These are phyloP conservation scores for Smithsoniella earleae DNA, from an alignment of 163 green algal species.

Conservation along the genomic window DNA sequence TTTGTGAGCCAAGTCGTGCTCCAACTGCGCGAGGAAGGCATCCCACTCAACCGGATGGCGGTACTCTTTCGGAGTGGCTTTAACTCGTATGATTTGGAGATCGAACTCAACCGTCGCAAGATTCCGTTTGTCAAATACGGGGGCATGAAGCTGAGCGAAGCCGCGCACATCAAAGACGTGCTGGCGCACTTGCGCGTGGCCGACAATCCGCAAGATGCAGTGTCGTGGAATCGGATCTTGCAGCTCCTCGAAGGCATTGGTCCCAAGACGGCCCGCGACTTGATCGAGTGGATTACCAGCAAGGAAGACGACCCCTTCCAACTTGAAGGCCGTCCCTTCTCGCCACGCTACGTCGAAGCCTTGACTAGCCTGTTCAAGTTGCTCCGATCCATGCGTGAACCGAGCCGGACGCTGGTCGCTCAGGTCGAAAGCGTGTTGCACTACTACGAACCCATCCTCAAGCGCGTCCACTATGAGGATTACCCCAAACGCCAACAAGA, in stretches of 20 bases:
- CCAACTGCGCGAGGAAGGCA: slow-evolving; percentile 31
- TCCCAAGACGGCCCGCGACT: no score
- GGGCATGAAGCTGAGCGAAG: slow-evolving; percentile 46
- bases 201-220: slow-evolving; percentile 43
- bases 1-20: slow-evolving; percentile 12
- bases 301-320: no score
- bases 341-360: no score
- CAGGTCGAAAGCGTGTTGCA: no score
- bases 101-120: slow-evolving; percentile 36
- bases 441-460: no score
- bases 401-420: no score
- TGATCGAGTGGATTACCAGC: no score
- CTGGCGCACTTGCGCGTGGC: slow-evolving; percentile 58
- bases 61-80: slow-evolving; percentile 54
- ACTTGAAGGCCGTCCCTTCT: no score
- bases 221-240: slow-evolving; percentile 39
- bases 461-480: no score
- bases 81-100: slow-evolving; percentile 44
- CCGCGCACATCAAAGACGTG: slow-evolving; percentile 48
- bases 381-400: no score
- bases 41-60: slow-evolving; percentile 41
- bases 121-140: slow-evolving; percentile 52
- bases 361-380: no score
- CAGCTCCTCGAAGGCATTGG: not conserved
- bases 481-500: no score